Base-by-base conservation (phyloP, 495 filamentous ascomycete species). In the Friedmanniomyces simplex region DNA sequence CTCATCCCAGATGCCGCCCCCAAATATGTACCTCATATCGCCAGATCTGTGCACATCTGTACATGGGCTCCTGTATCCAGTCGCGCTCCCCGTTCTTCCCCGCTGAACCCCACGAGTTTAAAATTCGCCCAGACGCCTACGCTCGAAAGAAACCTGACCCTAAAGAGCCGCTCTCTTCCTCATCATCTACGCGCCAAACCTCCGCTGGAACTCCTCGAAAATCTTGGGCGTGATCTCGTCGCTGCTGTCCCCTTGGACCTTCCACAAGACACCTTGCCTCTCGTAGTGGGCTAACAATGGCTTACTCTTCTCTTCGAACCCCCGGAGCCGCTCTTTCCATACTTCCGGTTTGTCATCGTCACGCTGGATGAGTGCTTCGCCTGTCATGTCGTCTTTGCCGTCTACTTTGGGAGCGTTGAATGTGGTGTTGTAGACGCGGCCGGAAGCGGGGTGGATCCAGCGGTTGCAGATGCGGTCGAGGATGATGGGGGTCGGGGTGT, bases 151-250 rank as follows among this genome's bases (percentile, higher is more conserved):
- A 16, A 20, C 13, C 39, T 13, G 2, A 16, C 39, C 39, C 6
- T 4, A 45, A 24, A 24, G n/a, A n/a, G n/a, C n/a, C n/a, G n/a
- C n/a, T n/a, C 24, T 16, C 46, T 24, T 14, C 18, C 11, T 14
- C 7, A n/a, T n/a, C 43, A 47, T 11, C 46, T 30, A 59, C 28
- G 34, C 52, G n/a, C 61, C 61, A 76, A 98, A 98, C 55, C 84
- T 75, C 55, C 73, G 77, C 70, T 85, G 83, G 66, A 98, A 83
- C 71, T 95, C 91, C 10, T 76, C 74, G 63, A 87, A 83, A 13
- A 98, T 71, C 72, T 87, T 81, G 8, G 93, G 93, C 18, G 79
- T 89, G 52, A 98, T 98, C 77, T 97, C 91, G 70, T 98, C 86
- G 62, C 87, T 94, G 61, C 82, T 88, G 65, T 91, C 80, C 10